Conservation (phyloP, 345 rosid genomes). For the Hirschfeldia incana region DNA sequence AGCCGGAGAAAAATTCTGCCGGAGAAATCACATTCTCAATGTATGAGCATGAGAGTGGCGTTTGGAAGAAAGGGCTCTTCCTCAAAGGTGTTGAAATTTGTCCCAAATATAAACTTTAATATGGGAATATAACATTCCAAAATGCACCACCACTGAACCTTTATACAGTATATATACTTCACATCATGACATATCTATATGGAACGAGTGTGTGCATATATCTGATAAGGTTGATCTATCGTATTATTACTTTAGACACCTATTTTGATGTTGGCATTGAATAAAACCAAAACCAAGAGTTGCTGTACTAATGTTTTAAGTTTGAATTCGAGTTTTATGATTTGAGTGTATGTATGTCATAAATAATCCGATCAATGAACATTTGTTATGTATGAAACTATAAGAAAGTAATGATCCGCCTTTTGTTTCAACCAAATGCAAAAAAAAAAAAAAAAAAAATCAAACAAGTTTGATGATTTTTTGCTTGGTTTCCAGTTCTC, state of each 20-base stretch:
- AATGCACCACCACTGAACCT: background rate
- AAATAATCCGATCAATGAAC: background rate
- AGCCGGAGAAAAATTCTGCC: slow-evolving; percentile 1
- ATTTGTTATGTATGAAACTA: background rate
- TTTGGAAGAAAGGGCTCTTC: slow-evolving; percentile 65
- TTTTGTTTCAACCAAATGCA: background rate
- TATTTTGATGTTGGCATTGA: slow-evolving; percentile 9
- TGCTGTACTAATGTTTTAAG: slow-evolving; percentile 7
- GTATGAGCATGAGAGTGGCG: slow-evolving; percentile 48
- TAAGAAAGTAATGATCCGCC: background rate
- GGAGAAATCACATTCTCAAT: slow-evolving; percentile 56
- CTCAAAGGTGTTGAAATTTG: slow-evolving; percentile 58
- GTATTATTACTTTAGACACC: background rate
- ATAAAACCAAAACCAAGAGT: slow-evolving; percentile 20
- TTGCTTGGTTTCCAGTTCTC: too few species aligned
- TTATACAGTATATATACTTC: background rate
- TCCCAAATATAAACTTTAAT: slow-evolving; percentile 39
- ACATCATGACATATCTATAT: background rate
- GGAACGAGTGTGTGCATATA: background rate
- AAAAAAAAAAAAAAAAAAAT: background rate
- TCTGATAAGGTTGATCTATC: slow-evolving; percentile 10
- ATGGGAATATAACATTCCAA: background rate
- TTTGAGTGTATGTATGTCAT: slow-evolving; percentile 11
- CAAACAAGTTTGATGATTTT: background rate
- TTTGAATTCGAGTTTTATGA: slow-evolving; percentile 3